Base-by-base conservation (phyloP, 75 land plant genomes). In the Azolla pinnata region DNA sequence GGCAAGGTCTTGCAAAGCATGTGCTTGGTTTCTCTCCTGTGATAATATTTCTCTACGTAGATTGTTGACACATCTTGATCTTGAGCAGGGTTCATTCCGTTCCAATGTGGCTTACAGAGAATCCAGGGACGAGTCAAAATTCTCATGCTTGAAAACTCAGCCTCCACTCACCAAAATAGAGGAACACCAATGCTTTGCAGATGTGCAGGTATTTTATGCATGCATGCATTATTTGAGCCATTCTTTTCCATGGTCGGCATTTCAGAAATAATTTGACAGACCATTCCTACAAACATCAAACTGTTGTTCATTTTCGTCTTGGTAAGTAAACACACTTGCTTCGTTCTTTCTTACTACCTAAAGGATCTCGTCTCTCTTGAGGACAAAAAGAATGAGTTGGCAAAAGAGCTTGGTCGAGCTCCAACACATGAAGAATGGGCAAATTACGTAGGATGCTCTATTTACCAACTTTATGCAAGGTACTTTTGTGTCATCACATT, bases 341-440 rank as follows among this genome's bases (percentile, higher is more conserved):
- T n/a, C n/a, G n/a, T n/a, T 14, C 12, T 38, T 8, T 38, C 42
- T 8, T 38, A 7, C 14, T 38, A 19, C 29, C 18, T 18, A 23
- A 38, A 67, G 70, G 70, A 67, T 32, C 49, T 67, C 29, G 21
- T 67, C 10, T 19, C 31, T 32, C 31, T 67, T 33, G 62, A 67
- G 33, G 28, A 51, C 8, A 59, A 67, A 44, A 59, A 35, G 30
- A 31, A 19, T 1, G 70, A 67, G 28, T 52, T 59, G 12, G 70
- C 49, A 29, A 48, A 31, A 1, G 48, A 67, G 14, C 63, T 67
- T 49, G 70, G 63, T 47, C 70, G 64, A 31, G 51, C 31, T 30
- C 54, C 63, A 60, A 67, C 54, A 24, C 31, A 48, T 17, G 34
- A 67, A 38, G 70, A 67, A 35, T 67, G 70, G 70, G 70, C 70